A percentile compares a stretch with the other conserved stretches of the same genome.
Evolutionary conservation across 495 filamentous ascomycete species (phyloP).

Genomic region (Neurospora hispaniola): DNA sequence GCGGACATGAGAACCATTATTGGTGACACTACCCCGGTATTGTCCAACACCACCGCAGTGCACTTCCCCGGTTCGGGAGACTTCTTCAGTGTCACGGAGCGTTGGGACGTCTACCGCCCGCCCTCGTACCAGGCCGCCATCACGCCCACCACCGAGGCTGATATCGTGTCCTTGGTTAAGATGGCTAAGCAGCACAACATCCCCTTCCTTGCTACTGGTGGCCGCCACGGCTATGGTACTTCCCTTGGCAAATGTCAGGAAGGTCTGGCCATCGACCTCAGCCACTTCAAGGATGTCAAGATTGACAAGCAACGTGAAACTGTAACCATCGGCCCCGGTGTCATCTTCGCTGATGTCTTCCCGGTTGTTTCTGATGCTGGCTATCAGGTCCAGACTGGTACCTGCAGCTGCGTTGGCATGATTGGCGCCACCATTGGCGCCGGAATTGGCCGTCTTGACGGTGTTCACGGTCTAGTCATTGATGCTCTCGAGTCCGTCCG

Average conservation of each 20-base stretch:
- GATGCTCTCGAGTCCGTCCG: conserved; percentile 20
- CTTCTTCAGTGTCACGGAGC: background rate
- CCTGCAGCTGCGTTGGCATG: conserved; percentile 22
- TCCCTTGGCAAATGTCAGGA: conserved; percentile 6
- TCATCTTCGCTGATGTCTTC: background rate
- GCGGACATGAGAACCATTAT: background rate
- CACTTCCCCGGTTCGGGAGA: background rate
- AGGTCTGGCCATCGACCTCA: conserved; percentile 23
- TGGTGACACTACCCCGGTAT: background rate
- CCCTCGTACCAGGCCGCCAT: background rate
- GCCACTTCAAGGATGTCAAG: conserved; percentile 15
- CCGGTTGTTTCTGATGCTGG: background rate
- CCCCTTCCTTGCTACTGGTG: conserved; percentile 10
- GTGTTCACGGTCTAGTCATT: conserved; percentile 24
- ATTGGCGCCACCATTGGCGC: conserved; percentile 32
- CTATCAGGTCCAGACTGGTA: conserved; percentile 4
- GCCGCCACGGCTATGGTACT: conserved; percentile 5
- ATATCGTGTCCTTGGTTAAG: background rate
- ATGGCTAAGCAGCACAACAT: conserved; percentile 1
- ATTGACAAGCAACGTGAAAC: conserved; percentile 12
- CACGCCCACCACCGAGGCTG: background rate
- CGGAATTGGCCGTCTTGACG: conserved; percentile 26
- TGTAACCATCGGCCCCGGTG: background rate
- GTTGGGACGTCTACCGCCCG: background rate
- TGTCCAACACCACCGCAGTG: background rate